phyloP scores from a whole-genome alignment of 2,329 filamentous ascomycete species.

The Tympanopsis confertula region DNA sequence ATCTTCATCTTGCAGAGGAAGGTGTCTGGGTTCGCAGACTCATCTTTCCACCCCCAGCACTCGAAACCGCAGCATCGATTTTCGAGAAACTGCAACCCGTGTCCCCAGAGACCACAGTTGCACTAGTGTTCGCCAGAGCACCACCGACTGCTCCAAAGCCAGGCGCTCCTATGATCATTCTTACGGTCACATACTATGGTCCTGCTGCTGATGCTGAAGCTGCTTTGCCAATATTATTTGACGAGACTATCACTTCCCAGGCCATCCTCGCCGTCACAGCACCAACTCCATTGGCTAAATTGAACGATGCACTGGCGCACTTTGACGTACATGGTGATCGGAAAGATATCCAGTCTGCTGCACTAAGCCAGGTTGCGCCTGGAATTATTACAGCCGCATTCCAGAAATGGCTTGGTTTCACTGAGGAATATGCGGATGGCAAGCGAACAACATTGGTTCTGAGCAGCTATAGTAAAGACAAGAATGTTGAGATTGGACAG shows the following conservation, averaged over 20 bases:
- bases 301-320: constrained; percentile 10
- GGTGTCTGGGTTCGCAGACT: constrained; percentile 18
- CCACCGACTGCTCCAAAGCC: constrained; percentile 15
- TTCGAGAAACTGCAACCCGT: constrained; percentile 11
- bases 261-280: constrained; percentile 12
- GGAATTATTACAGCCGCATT: constrained; percentile 10
- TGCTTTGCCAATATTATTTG: constrained; percentile 7
- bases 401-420: constrained; percentile 10
- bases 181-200: constrained; percentile 11
- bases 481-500: constrained; percentile 2
- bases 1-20: constrained; percentile 12
- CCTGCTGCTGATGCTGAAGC: constrained; percentile 10
- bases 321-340: constrained; percentile 15
- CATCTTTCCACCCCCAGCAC: constrained; percentile 12
- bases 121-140: constrained; percentile 13
- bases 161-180: constrained; percentile 14
- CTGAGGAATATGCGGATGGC: constrained; percentile 8
- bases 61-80: constrained; percentile 8
- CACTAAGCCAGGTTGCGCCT: constrained; percentile 6
- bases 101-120: constrained; percentile 6
- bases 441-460: constrained; percentile 7
- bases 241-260: constrained; percentile 5
- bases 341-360: constrained; percentile 13
- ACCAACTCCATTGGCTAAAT: constrained; percentile 7
- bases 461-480: constrained; percentile 7